Conservation (phyloP, 2,329 filamentous ascomycete genomes). For the Sporothrix protearum region DNA sequence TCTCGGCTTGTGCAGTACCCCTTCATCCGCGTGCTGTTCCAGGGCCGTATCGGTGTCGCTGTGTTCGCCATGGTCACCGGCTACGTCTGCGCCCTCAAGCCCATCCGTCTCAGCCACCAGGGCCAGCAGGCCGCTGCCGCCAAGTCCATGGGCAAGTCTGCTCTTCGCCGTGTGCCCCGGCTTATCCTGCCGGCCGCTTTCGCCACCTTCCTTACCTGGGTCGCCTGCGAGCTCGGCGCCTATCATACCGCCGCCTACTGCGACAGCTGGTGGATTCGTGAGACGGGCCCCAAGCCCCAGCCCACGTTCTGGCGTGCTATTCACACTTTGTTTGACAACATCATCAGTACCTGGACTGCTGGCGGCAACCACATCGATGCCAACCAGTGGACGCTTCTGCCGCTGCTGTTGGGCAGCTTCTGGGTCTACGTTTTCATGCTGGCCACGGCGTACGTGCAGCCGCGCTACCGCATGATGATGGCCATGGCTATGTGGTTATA, state of each 20-base stretch:
- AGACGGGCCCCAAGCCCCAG: slow-evolving; percentile 44
- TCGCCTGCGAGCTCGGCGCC: slow-evolving; percentile 51
- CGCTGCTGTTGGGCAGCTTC: slow-evolving; percentile 54
- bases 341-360: slow-evolving; percentile 51
- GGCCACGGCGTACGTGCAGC: slow-evolving; percentile 48
- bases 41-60: slow-evolving; percentile 62
- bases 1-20: slow-evolving; percentile 54
- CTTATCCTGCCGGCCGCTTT: slow-evolving; percentile 56
- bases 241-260: slow-evolving; percentile 54
- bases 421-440: slow-evolving; percentile 53
- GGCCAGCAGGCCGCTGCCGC: slow-evolving; percentile 54
- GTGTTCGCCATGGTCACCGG: slow-evolving; percentile 64
- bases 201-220: slow-evolving; percentile 54
- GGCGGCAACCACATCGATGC: slow-evolving; percentile 52
- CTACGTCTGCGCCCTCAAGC: slow-evolving; percentile 61
- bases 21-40: slow-evolving; percentile 55
- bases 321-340: slow-evolving; percentile 42
- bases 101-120: slow-evolving; percentile 52
- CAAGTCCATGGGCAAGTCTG: slow-evolving; percentile 52
- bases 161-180: slow-evolving; percentile 56
- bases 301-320: slow-evolving; percentile 42
- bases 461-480: slow-evolving; percentile 48
- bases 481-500: slow-evolving; percentile 48
- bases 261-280: slow-evolving; percentile 58
- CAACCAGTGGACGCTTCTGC: slow-evolving; percentile 57